These are phyloP conservation scores for Podaxis mareebaensis DNA, from an alignment of 768 basidiomycete species.

Conservation along the genomic window DNA sequence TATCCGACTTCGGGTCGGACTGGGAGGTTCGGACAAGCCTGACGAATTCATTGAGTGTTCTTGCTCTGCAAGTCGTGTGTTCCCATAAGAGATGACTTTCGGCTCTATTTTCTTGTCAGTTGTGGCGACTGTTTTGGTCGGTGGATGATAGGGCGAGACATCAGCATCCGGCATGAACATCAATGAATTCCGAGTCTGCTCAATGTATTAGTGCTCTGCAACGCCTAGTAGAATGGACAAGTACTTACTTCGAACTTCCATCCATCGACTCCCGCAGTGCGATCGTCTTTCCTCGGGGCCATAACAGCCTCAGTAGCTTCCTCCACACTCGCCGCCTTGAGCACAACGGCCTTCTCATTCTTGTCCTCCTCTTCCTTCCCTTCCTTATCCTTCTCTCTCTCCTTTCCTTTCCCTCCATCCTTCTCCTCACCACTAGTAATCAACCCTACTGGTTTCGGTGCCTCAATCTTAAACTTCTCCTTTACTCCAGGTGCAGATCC, in stretches of 20 bases:
- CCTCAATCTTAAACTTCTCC: conserved; percentile 67
- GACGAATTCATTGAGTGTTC: conserved; percentile 50
- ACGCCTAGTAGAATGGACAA: not conserved
- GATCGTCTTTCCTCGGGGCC: conserved; percentile 76
- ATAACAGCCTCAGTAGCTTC: conserved; percentile 55
- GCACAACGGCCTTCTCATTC: conserved; percentile 24
- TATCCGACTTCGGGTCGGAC: conserved; percentile 88
- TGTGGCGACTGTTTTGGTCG: conserved; percentile 26
- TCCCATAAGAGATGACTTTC: conserved; percentile 72
- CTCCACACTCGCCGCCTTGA: conserved; percentile 26
- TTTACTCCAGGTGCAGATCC: conserved; percentile 54
- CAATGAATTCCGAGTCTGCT: conserved; percentile 86
- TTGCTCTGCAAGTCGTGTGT: conserved; percentile 79
- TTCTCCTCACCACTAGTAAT: conserved; percentile 40
- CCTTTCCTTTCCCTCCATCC: conserved; percentile 27
- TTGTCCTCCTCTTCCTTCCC: conserved; percentile 22
- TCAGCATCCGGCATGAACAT: conserved; percentile 97
- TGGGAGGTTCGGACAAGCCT: conserved; percentile 65
- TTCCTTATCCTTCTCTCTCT: conserved; percentile 22
- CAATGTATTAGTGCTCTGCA: not conserved
- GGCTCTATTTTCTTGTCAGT: conserved; percentile 37
- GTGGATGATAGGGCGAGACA: conserved; percentile 66
- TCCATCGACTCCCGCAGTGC: conserved; percentile 71
- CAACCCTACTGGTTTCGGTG: conserved; percentile 54
- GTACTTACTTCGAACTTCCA: conserved; percentile 75